Evolutionary conservation across 306 rosid species (phyloP).

Genomic region (Cucumis hystrix): DNA sequence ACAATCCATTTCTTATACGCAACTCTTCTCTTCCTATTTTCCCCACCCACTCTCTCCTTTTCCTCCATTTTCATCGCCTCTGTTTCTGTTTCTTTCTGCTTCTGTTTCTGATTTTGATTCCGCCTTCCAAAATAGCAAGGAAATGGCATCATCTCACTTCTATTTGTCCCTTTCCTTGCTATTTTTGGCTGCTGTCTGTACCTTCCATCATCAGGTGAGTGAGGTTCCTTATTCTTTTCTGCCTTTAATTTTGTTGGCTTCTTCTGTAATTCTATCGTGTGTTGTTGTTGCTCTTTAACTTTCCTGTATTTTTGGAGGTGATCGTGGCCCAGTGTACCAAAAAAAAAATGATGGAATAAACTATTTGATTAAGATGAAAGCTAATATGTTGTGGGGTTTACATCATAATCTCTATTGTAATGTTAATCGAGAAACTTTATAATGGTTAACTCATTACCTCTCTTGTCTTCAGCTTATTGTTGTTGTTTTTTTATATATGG

Average conservation of each 20-base stretch:
- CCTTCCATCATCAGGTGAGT: constrained; percentile 2
- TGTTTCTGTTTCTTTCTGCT: not conserved
- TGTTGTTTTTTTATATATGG: not conserved
- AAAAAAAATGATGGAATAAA: not conserved
- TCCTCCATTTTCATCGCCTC: not conserved
- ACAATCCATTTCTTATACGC: not conserved
- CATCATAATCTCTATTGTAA: not conserved
- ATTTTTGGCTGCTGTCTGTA: not conserved
- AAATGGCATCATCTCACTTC: not conserved
- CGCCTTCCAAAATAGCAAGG: not conserved
- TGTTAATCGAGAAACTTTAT: not conserved
- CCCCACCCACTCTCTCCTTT: too few relatives aligned
- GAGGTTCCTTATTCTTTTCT: not conserved
- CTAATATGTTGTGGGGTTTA: not conserved
- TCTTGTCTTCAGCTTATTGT: not conserved
- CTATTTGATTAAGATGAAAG: not conserved
- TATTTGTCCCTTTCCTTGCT: not conserved
- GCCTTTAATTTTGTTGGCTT: not conserved
- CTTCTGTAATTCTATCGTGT: not conserved
- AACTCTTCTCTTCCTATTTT: not conserved
- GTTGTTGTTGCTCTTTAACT: not conserved
- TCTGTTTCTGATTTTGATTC: not conserved
- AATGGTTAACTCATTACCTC: not conserved
- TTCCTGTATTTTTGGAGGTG: not conserved
- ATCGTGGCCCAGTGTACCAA: not conserved